A percentile compares a stretch with the other conserved stretches of the same genome.
phyloP scores from a whole-genome alignment of 306 rosid genomes.

The cucumber (Cucumis sativus) region Cucumber_9930_V3 NC_026657.2:34307001-34307500 shows the following conservation, averaged over 20 bases:
- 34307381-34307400: constrained; percentile 40
- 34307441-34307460: constrained; percentile 73
- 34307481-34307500: constrained; percentile 13
- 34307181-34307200: constrained; percentile 13
- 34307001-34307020: constrained; percentile 19
- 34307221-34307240: constrained; percentile 20
- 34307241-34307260: constrained; percentile 12
- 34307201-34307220: constrained; percentile 19
- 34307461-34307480: constrained; percentile 61
- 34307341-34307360: constrained; percentile 92
- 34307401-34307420: constrained; percentile 19
- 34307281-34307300: constrained; percentile 20
- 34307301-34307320: constrained; percentile 10
- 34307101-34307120: neutral
- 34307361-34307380: constrained; percentile 72
- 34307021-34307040: neutral
- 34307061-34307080: constrained; percentile 22
- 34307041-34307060: constrained; percentile 14
- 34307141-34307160: constrained; percentile 18
- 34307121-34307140: neutral
- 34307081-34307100: constrained; percentile 22
- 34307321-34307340: constrained; percentile 33
- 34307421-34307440: constrained; percentile 21
- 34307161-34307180: constrained; percentile 17
- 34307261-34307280: constrained; percentile 16